A percentile compares a stretch with the other conserved stretches of the same genome.
Conservation (phyloP, 768 basidiomycete genomes). For the Termitomyces sp. region DNA sequence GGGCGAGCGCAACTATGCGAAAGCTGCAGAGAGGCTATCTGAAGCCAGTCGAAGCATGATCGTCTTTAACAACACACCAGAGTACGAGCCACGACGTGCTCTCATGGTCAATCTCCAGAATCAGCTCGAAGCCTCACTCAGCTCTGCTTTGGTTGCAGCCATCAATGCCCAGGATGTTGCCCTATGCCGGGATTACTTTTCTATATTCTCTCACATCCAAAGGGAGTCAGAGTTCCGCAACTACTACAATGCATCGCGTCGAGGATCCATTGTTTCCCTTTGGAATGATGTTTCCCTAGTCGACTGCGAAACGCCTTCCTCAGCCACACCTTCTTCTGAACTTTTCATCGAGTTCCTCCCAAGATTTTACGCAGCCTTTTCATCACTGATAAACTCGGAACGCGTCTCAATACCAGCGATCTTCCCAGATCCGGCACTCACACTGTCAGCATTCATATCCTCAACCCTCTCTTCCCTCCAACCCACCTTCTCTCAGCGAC, state of each 20-base stretch:
- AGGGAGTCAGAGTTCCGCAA: constrained; percentile 89
- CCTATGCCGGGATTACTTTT: constrained; percentile 71
- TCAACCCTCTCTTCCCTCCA: constrained; percentile 74
- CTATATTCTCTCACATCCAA: constrained; percentile 88
- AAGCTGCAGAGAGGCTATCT: constrained; percentile 87
- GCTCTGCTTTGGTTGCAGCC: constrained; percentile 84
- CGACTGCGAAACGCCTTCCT: constrained; percentile 38
- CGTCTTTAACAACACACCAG: constrained; percentile 88
- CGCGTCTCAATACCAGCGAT: constrained; percentile 71
- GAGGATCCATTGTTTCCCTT: constrained; percentile 52
- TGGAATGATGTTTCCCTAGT: constrained; percentile 62
- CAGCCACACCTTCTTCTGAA: constrained; percentile 19
- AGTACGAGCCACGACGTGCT: constrained; percentile 80
- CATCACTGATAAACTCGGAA: constrained; percentile 63
- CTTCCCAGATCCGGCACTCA: constrained; percentile 78
- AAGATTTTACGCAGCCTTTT: constrained; percentile 67
- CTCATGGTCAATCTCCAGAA: constrained; percentile 93
- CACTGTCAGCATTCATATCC: constrained; percentile 77
- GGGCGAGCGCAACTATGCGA: constrained; percentile 69
- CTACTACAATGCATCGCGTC: constrained; percentile 87
- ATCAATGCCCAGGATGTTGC: constrained; percentile 74
- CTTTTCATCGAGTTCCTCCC: constrained; percentile 64
- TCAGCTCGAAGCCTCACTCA: constrained; percentile 88
- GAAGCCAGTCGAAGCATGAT: constrained; percentile 88
- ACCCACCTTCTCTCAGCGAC: constrained; percentile 76